These are phyloP conservation scores for Maudiozyma bulderi DNA, from an alignment of 805 yeast species.

Conservation along the genomic window DNA sequence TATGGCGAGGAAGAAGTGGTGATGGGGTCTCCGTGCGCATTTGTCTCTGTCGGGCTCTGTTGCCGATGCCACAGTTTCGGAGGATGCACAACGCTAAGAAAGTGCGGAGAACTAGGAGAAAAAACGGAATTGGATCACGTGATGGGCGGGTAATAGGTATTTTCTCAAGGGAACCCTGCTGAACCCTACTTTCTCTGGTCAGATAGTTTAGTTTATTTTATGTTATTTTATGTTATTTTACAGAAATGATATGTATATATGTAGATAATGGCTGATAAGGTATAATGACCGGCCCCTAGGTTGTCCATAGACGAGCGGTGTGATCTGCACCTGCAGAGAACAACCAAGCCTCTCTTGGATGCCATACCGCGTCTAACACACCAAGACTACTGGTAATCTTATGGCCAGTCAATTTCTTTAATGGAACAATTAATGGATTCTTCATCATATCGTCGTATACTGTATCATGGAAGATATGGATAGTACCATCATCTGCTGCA, in stretches of 20 bases:
- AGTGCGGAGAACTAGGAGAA: not conserved
- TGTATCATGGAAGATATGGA: slow-evolving; percentile 93
- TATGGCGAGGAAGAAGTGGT: no score
- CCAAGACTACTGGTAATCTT: slow-evolving; percentile 72
- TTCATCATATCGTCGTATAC: slow-evolving; percentile 86
- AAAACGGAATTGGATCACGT: no score
- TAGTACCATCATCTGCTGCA: slow-evolving; percentile 87
- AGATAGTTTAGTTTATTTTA: not conserved
- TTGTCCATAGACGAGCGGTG: slow-evolving; percentile 92
- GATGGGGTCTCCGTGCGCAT: not conserved
- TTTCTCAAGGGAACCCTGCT: no score
- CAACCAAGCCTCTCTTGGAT: slow-evolving; percentile 97
- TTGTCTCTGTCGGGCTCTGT: not conserved
- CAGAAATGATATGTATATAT: not conserved
- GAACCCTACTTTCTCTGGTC: not conserved
- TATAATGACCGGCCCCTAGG: slow-evolving; percentile 30
- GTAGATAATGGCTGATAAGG: not conserved
- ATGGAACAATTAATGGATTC: slow-evolving; percentile 90
- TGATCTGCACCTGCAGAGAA: slow-evolving; percentile 97
- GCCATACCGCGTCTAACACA: slow-evolving; percentile 84
- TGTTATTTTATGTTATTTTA: not conserved
- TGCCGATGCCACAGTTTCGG: not conserved
- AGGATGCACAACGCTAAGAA: not conserved
- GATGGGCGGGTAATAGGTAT: no score
- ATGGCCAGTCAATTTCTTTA: slow-evolving; percentile 90